Conservation (phyloP, 441 rosid genomes). For the Croton setiger region DNA sequence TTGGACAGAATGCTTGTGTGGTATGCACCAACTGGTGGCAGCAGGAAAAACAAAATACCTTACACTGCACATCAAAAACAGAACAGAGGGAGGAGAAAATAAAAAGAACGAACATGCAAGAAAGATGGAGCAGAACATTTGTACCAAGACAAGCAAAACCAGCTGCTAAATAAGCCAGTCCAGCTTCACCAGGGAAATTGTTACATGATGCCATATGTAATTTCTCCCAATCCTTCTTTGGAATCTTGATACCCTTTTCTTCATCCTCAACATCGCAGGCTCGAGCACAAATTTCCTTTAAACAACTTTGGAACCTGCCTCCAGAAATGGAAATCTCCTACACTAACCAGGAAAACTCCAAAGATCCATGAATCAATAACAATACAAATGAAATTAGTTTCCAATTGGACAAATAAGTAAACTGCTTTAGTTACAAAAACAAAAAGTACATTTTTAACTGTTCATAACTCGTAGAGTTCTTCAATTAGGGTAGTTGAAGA, state of each 20-base stretch:
- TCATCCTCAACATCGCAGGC: constrained; percentile 75
- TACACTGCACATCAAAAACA: too few relatives aligned
- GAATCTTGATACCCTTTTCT: constrained; percentile 74
- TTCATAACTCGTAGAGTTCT: too few relatives aligned
- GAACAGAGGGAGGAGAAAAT: too few relatives aligned
- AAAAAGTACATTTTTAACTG: too few relatives aligned
- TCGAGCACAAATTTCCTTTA: constrained; percentile 76
- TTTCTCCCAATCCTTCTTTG: constrained; percentile 84
- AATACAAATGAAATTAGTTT: background rate
- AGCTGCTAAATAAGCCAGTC: constrained; percentile 97
- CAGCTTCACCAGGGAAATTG: constrained; percentile 96
- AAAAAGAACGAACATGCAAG: background rate
- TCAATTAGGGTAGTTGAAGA: too few relatives aligned
- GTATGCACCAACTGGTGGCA: too few relatives aligned
- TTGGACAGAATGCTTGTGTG: too few relatives aligned
- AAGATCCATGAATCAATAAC: constrained; percentile 16
- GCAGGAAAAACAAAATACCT: too few relatives aligned
- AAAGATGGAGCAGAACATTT: background rate
- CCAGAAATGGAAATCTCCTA: constrained; percentile 95
- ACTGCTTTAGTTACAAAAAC: too few relatives aligned
- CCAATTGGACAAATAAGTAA: too few relatives aligned
- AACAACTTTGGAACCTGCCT: constrained; percentile 78
- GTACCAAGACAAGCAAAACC: constrained; percentile 97
- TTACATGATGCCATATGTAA: constrained; percentile 87
- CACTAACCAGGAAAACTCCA: constrained; percentile 39